These are phyloP conservation scores for Orychophragmus violaceus DNA, from an alignment of 345 rosid genomes.

Conservation along the genomic window DNA sequence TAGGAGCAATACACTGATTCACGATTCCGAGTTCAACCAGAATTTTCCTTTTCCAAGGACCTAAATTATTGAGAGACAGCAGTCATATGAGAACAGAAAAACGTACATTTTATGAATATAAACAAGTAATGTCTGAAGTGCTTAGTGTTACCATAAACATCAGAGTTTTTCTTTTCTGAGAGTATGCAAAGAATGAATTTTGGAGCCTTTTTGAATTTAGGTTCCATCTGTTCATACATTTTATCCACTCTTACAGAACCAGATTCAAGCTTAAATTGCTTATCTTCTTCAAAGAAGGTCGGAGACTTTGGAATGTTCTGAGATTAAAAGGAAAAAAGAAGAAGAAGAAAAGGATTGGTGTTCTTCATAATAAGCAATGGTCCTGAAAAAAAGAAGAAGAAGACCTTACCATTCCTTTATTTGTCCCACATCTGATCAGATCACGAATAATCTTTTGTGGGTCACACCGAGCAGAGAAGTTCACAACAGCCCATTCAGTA, in stretches of 20 bases:
- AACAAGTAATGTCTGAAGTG: not conserved
- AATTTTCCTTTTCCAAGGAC: constrained; percentile 77
- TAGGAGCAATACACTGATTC: constrained; percentile 64
- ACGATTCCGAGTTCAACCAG: constrained; percentile 65
- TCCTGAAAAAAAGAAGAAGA: no score
- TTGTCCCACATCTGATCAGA: constrained; percentile 48
- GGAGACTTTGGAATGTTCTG: no score
- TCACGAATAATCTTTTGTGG: constrained; percentile 31
- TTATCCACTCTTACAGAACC: constrained; percentile 60
- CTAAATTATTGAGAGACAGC: constrained; percentile 22
- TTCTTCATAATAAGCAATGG: not conserved
- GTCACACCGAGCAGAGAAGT: constrained; percentile 73
- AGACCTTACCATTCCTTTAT: constrained; percentile 76
- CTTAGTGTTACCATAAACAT: constrained; percentile 51
- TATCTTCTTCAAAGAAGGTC: constrained; percentile 51
- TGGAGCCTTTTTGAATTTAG: constrained; percentile 54
- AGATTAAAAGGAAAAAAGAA: not conserved
- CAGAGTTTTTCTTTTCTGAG: constrained; percentile 59
- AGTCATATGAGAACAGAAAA: not conserved
- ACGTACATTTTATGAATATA: no score
- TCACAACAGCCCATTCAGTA: constrained; percentile 64
- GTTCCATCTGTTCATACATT: constrained; percentile 49
- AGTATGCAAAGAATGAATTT: constrained; percentile 70
- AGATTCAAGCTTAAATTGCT: constrained; percentile 42
- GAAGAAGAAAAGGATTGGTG: not conserved